Evolutionary conservation across 345 rosid species (phyloP).

Genomic region (Corchorus capsularis): DNA sequence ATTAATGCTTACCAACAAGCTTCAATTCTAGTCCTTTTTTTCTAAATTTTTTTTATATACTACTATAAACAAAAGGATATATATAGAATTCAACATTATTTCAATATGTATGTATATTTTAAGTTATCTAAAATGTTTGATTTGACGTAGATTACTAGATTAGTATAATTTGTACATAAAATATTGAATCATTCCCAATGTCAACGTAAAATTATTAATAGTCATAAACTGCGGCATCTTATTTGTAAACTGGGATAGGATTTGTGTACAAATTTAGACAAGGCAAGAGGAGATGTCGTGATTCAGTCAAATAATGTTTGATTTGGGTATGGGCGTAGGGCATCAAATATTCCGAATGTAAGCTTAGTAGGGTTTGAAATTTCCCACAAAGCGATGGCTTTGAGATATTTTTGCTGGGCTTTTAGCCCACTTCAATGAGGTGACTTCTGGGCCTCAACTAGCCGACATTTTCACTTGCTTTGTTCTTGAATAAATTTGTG

Average conservation of each 20-base stretch:
- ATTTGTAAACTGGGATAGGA: too few species aligned
- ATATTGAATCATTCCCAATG: too few species aligned
- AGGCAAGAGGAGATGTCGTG: not conserved
- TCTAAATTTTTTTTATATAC: too few species aligned
- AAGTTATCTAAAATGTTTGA: too few species aligned
- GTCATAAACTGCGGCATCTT: not conserved
- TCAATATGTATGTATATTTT: too few species aligned
- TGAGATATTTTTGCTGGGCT: not conserved
- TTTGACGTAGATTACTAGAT: too few species aligned
- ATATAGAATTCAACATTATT: too few species aligned
- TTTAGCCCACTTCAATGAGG: not conserved
- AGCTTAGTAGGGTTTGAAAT: not conserved
- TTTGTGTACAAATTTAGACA: not conserved
- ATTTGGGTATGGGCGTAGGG: not conserved
- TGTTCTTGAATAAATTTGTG: too few species aligned
- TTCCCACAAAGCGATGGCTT: too few species aligned
- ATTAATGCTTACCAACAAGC: conserved; percentile 1
- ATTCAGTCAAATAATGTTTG: not conserved
- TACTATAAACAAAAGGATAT: too few species aligned
- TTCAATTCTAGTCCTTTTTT: not conserved
- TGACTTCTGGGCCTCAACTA: not conserved
- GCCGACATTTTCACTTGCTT: not conserved
- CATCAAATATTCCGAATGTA: not conserved
- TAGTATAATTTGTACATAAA: too few species aligned
- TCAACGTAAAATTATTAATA: not conserved